Conservation (phyloP, 31 red algal species). For the Endocladia muricata region DNA sequence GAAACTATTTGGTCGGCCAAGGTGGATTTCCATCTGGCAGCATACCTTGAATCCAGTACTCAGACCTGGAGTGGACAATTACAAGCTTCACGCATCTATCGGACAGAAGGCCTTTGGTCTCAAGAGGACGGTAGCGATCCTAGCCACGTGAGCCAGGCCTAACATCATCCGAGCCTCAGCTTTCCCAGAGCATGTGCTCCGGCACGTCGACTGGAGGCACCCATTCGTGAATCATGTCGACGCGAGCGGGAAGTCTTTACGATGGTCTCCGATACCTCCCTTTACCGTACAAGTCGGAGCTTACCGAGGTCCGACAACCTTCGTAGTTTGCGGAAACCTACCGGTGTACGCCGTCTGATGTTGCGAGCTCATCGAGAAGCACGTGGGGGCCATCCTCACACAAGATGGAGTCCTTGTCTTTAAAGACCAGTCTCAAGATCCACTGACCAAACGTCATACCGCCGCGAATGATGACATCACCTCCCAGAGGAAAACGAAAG, state of each 20-base stretch:
- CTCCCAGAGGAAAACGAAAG: too few species aligned
- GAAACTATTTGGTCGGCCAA: not conserved
- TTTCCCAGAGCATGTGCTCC: not conserved
- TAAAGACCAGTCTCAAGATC: not conserved
- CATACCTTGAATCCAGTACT: not conserved
- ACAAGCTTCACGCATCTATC: not conserved
- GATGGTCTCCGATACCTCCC: not conserved
- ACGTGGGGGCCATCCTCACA: constrained; percentile 4
- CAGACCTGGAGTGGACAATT: not conserved
- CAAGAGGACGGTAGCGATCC: not conserved
- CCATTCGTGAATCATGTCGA: not conserved
- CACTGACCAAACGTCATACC: not conserved
- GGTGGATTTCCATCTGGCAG: not conserved
- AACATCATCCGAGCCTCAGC: not conserved
- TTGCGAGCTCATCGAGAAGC: not conserved
- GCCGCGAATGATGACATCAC: not conserved
- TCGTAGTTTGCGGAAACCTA: not conserved
- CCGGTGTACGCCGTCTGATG: not conserved
- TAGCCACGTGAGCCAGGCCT: not conserved
- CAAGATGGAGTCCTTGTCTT: not conserved
- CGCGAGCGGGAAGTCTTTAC: not conserved
- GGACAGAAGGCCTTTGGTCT: not conserved
- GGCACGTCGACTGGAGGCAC: not conserved
- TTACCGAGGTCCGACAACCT: not conserved
- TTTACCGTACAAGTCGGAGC: not conserved